phyloP scores from a whole-genome alignment of 1,139 yeast genomes.

The Saccharomyces hybrid region DNA sequence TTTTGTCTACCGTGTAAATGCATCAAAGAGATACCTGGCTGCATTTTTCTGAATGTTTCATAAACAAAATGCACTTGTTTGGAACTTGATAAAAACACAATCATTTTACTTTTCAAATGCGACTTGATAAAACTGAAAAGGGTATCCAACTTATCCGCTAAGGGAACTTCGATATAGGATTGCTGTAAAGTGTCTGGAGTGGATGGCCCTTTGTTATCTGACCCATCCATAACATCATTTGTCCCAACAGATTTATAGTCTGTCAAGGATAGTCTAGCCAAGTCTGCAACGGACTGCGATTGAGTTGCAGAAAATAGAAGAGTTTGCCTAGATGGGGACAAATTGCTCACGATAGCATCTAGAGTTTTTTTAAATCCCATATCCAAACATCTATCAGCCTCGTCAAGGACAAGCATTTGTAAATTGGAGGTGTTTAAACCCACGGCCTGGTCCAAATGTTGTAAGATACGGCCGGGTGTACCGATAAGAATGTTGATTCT shows the following conservation, averaged over 20 bases:
- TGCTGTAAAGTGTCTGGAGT: conserved; percentile 86
- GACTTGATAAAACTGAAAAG: conserved; percentile 86
- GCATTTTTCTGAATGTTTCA: conserved; percentile 83
- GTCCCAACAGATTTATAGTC: conserved; percentile 69
- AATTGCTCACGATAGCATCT: conserved; percentile 74
- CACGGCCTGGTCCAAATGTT: conserved; percentile 89
- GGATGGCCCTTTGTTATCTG: conserved; percentile 37
- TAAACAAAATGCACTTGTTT: conserved; percentile 92
- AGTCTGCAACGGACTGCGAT: conserved; percentile 75
- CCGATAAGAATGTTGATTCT: conserved; percentile 84
- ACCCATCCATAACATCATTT: conserved; percentile 31
- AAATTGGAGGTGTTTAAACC: conserved; percentile 75
- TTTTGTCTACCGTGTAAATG: conserved; percentile 94
- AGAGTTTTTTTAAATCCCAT: conserved; percentile 91
- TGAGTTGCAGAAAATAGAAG: conserved; percentile 89
- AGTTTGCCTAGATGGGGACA: conserved; percentile 84
- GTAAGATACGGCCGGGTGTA: conserved; percentile 91
- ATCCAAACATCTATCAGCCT: conserved; percentile 92
- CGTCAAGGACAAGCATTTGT: conserved; percentile 81
- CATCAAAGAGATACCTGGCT: conserved; percentile 90
- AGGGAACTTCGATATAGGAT: conserved; percentile 60
- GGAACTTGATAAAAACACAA: conserved; percentile 86
- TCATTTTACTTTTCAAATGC: conserved; percentile 74
- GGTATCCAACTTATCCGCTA: conserved; percentile 76
- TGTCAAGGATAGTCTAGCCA: conserved; percentile 79